Evolutionary conservation across 176 grass and related monocot species (phyloP), one percentile per base, ranked within the genome.

Genomic region (Bolboschoenus planiculmis): DNA sequence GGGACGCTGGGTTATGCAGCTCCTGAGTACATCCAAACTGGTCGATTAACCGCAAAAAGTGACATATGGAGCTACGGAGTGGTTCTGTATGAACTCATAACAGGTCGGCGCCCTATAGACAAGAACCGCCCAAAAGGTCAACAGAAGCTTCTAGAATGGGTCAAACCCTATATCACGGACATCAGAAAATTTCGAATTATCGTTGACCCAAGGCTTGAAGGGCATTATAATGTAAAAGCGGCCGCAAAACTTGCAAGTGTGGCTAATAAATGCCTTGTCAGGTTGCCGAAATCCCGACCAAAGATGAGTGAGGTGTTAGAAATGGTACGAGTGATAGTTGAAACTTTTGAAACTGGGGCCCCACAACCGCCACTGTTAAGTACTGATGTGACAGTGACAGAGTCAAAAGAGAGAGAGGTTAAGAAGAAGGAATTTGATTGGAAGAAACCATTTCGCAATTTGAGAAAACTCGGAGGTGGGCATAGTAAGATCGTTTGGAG

Each of bases 41-140:
- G 96, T 26, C 96, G 89, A 78, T 89, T 99, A 14, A 95, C 90
- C 0, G 90, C 88, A 0, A 99, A 99, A 78, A 95, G 87, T 4
- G 96, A 99, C 50, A 89, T 93, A 72, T 99, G 96, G 96, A 93
- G 96, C 83, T 99, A 93, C 0, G 96, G 96, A 0, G 96, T 99
- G 37, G 89, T 99, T 20, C 92, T 99, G 18, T 99, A 99, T 29
- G 96, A 99, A 80, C 96, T 99, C 46, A 95, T 99, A 73, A 99
- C 96, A 0, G 96, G 96, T 0, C 91, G 93, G 0, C 91, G 88
- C 18, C 96, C 96, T 78, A 93, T 99, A 6, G 93, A 99, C 36
- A 58, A 84, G 81, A 95, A 99, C 82, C 87, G 93, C 7, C 96
- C 96, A 18, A 99, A 90, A 81, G 84, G 87, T 23, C 89, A 99